phyloP scores from a whole-genome alignment of 495 filamentous ascomycete genomes.

The Neurospora sp. region DNA sequence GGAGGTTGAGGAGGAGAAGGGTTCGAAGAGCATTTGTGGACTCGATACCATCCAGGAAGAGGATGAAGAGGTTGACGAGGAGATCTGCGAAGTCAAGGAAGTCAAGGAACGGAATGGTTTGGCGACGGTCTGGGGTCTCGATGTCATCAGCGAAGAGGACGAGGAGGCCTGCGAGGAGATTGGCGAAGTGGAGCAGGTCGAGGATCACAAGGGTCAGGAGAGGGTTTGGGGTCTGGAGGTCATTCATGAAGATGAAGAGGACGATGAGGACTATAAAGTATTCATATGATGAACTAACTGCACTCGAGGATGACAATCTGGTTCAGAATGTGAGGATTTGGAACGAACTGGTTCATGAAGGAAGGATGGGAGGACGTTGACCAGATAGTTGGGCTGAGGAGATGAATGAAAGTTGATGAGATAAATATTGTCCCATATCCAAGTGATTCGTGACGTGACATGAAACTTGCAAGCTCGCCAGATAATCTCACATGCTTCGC shows the following conservation, averaged over 20 bases:
- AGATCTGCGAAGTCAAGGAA: neutral
- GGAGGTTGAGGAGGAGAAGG: neutral
- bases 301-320: neutral
- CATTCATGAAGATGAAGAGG: neutral
- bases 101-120: neutral
- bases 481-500: neutral
- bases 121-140: neutral
- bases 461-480: neutral
- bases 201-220: neutral
- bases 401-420: neutral
- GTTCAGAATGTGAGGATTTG: neutral
- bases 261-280: neutral
- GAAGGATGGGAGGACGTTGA: neutral
- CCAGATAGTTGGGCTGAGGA: neutral
- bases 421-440: neutral
- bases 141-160: neutral
- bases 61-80: neutral
- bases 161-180: neutral
- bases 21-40: neutral
- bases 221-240: neutral
- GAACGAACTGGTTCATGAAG: neutral
- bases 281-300: neutral
- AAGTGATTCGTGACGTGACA: neutral
- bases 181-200: neutral
- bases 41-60: neutral